Conservation (phyloP, 106 monocot species). For the Hemerocallis citrina region DNA sequence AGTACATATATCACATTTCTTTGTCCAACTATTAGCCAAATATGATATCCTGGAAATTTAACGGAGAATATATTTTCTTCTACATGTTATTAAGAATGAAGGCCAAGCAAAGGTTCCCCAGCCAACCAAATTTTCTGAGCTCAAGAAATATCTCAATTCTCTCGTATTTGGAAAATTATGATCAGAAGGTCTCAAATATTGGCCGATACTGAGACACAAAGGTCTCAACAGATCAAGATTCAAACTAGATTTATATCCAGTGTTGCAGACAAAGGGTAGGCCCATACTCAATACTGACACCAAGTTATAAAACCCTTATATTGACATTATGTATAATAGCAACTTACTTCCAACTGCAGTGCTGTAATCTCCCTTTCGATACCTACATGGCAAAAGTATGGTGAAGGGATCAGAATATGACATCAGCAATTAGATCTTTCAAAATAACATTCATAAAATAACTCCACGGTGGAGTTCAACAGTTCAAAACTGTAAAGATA, state of each 20-base stretch:
- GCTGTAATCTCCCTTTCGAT: slow-evolving; percentile 17
- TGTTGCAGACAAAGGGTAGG: too few species aligned
- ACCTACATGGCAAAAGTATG: background rate
- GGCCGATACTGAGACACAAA: too few species aligned
- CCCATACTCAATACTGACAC: too few species aligned
- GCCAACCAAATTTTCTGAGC: background rate
- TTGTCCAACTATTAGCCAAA: background rate
- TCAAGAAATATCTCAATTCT: background rate
- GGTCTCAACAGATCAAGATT: too few species aligned
- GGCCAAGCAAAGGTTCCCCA: background rate
- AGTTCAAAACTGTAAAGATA: too few species aligned
- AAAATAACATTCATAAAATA: too few species aligned
- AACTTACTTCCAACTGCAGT: slow-evolving; percentile 15
- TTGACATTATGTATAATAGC: background rate
- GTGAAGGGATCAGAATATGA: too few species aligned
- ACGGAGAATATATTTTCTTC: background rate
- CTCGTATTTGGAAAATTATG: background rate
- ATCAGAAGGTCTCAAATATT: too few species aligned
- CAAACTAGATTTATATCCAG: too few species aligned
- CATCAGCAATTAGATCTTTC: too few species aligned
- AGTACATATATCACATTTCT: background rate
- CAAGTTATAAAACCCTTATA: too few species aligned
- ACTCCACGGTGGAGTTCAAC: too few species aligned
- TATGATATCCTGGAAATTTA: background rate
- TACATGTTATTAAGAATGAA: background rate